phyloP scores from a whole-genome alignment of 495 filamentous ascomycete species.

The Parathielavia hyrcaniae region DNA sequence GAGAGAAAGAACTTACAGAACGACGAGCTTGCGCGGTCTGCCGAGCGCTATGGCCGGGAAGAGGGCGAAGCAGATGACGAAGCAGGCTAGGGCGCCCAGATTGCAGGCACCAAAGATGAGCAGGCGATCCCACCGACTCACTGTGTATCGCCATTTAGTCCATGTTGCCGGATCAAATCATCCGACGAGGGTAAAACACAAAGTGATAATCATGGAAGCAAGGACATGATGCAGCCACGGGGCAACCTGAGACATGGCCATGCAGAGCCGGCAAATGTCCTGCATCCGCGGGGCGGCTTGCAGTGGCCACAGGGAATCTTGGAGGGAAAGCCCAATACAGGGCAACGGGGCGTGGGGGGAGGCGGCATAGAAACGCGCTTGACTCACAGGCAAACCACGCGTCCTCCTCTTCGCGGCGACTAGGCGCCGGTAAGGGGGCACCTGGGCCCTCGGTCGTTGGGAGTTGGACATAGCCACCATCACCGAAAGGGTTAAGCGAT shows the following conservation, averaged over 20 bases:
- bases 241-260: conserved; percentile 34
- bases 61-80: conserved; percentile 83
- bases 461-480: conserved; percentile 83
- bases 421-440: conserved; percentile 79
- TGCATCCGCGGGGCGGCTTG: conserved; percentile 21
- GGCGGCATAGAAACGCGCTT: conserved; percentile 20
- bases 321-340: conserved; percentile 17
- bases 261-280: conserved; percentile 38
- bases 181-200: not conserved
- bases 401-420: conserved; percentile 86
- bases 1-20: conserved; percentile 64
- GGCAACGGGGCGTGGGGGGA: conserved; percentile 17
- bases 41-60: conserved; percentile 67
- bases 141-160: conserved; percentile 48
- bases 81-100: conserved; percentile 81
- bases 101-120: conserved; percentile 91
- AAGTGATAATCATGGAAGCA: not conserved
- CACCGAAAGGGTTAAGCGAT: conserved; percentile 82
- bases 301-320: conserved; percentile 22
- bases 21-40: conserved; percentile 87
- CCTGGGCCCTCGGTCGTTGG: conserved; percentile 79
- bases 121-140: conserved; percentile 95
- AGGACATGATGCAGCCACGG: not conserved
- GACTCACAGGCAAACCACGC: conserved; percentile 94
- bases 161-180: conserved; percentile 14